Percentiles rank a stretch among this genome's conserved stretches.
These are phyloP conservation scores for Paxillus ammoniavirescens DNA, from an alignment of 768 basidiomycete genomes.

Conservation along the genomic window DNA sequence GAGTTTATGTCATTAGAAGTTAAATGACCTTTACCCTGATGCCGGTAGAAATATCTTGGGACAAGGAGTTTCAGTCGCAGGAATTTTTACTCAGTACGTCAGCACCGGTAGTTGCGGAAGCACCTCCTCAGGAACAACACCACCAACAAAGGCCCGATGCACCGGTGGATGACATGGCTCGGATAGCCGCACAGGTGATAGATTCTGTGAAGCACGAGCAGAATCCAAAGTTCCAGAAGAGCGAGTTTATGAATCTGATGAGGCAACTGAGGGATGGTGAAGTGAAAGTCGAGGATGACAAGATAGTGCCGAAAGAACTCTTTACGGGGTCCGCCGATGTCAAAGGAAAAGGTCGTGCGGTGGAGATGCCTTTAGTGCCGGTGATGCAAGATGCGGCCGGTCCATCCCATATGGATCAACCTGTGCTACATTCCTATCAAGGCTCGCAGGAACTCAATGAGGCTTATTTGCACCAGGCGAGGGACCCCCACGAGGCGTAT, in stretches of 20 bases:
- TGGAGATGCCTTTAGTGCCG: conserved; percentile 10
- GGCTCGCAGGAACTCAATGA: conserved; percentile 16
- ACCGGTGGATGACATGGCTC: conserved; percentile 65
- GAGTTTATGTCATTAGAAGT: conserved; percentile 17
- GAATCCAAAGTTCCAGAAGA: conserved; percentile 84
- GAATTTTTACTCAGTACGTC: conserved; percentile 40
- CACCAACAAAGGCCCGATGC: conserved; percentile 26
- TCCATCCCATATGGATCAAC: background rate
- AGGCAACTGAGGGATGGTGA: conserved; percentile 77
- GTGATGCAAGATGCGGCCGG: conserved; percentile 1
- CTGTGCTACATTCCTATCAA: conserved; percentile 14
- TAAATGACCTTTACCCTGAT: background rate
- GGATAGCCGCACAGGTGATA: conserved; percentile 75
- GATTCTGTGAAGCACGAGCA: conserved; percentile 71
- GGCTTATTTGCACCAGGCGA: conserved; percentile 19
- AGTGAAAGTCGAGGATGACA: conserved; percentile 73
- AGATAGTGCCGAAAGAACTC: conserved; percentile 60
- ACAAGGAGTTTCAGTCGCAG: conserved; percentile 61
- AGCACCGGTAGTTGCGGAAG: conserved; percentile 4
- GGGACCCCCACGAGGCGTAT: conserved; percentile 61
- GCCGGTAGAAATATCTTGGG: conserved; percentile 43
- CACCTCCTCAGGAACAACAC: conserved; percentile 14
- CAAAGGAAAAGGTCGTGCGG: conserved; percentile 68
- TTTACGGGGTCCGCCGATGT: conserved; percentile 34
- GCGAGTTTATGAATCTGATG: conserved; percentile 86